Percentiles rank a stretch among this genome's conserved stretches.
phyloP scores from a whole-genome alignment of 2,329 filamentous ascomycete genomes.

The Xylaria sp. region DNA sequence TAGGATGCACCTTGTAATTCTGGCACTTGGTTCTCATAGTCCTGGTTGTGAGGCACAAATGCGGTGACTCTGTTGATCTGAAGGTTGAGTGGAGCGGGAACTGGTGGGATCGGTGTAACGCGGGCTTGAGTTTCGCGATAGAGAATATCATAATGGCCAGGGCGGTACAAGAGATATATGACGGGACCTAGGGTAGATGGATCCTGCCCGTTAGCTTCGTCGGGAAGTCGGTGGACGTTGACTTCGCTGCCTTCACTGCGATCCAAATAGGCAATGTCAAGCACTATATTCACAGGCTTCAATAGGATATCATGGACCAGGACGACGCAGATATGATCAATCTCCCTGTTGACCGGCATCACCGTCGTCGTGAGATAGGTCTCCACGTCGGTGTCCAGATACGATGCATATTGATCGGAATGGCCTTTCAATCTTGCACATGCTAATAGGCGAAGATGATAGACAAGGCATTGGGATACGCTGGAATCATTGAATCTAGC shows the following conservation, averaged over 20 bases:
- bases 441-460: conserved; percentile 82
- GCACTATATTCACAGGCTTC: conserved; percentile 75
- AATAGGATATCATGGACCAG: conserved; percentile 80
- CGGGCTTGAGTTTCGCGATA: conserved; percentile 59
- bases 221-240: conserved; percentile 71
- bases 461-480: conserved; percentile 77
- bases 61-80: conserved; percentile 60
- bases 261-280: conserved; percentile 92
- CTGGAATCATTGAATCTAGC: conserved; percentile 75
- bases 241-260: conserved; percentile 78
- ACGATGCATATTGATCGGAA: conserved; percentile 71
- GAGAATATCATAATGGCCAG: conserved; percentile 90
- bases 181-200: conserved; percentile 53
- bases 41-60: conserved; percentile 51
- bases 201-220: conserved; percentile 56
- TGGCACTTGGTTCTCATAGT: conserved; percentile 49
- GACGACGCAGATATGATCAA: conserved; percentile 86
- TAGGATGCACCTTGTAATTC: conserved; percentile 48
- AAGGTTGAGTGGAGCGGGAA: conserved; percentile 39
- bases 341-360: conserved; percentile 79
- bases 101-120: conserved; percentile 33
- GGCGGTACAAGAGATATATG: conserved; percentile 69
- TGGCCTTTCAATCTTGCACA: conserved; percentile 84
- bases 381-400: conserved; percentile 64
- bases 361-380: conserved; percentile 71